Base-by-base conservation (phyloP, 495 filamentous ascomycete species). In the Zalerion maritima region DNA sequence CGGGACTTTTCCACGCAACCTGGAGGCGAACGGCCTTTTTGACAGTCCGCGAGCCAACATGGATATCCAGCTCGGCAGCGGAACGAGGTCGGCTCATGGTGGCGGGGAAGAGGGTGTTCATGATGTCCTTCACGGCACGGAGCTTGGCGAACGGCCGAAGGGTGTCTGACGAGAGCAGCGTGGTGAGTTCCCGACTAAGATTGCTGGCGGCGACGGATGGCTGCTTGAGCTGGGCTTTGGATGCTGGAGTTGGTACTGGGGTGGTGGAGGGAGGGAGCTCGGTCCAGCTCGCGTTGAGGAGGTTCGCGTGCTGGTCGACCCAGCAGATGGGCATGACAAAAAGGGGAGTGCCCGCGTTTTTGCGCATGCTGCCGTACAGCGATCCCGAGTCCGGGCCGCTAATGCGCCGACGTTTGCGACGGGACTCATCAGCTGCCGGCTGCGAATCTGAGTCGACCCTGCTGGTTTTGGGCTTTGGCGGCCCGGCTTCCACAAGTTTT, bases 281-380 rank as follows among this genome's bases (percentile, higher is more conserved):
- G 22, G 35, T 16, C 37, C 62, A 66, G 5, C 35, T 42, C 14
- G 38, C 58, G 16, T 52, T 52, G 7, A 66, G 49, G 2, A 62
- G 38, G 12, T 41, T 31, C 15, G 43, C 26, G 30, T 66, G 61
- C 1, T 42, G 35, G 28, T 62, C 58, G n/a, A 53, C 62, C 61
- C 61, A 66, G 43, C 40, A 49, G 28, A 62, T 46, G 6, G 61
- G 61, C 6, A 46, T 41, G 25, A 54, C 29, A 34, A 50, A 58
- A 29, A 66, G 58, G 0, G 51, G 31, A 1, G 32, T 38, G 21
- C 50, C 49, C n/a, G 50, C 46, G 42, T 64, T 14, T 20, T 60
- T 47, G 31, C 55, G 50, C 37, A 65, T 50, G 33, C 57, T 61
- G 38, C 60, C 58, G 32, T 60, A 61, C 15, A 66, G 35, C 3